A percentile compares a stretch with the other conserved stretches of the same genome.
Conservation (phyloP, 2,329 filamentous ascomycete species). For the Hyphodiscus sp. region DNA sequence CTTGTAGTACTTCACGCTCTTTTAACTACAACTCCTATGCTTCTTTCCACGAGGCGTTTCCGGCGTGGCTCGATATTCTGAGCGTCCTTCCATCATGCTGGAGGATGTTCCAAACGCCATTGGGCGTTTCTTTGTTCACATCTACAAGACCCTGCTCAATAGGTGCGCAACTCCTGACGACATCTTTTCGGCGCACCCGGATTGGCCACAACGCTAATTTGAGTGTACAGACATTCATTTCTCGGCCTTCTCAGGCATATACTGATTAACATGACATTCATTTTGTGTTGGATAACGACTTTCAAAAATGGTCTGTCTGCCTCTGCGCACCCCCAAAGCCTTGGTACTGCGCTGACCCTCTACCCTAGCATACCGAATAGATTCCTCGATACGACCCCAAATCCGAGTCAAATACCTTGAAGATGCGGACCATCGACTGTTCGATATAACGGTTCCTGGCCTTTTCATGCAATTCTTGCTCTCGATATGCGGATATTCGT, state of each 20-base stretch:
- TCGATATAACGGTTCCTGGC: constrained; percentile 19
- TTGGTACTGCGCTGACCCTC: constrained; percentile 1
- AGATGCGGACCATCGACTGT: constrained; percentile 18
- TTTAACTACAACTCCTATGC: background rate
- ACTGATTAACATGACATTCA: constrained; percentile 25
- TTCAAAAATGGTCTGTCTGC: constrained; percentile 27
- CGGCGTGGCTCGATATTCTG: background rate
- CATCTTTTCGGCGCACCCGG: too few species aligned
- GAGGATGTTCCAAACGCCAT: constrained; percentile 10
- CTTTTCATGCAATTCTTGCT: constrained; percentile 19
- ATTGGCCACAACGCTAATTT: background rate
- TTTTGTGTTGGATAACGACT: constrained; percentile 26
- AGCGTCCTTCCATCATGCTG: constrained; percentile 7
- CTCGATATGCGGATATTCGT: constrained; percentile 18
- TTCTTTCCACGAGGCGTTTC: background rate
- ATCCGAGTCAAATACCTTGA: constrained; percentile 25
- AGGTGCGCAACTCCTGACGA: too few species aligned
- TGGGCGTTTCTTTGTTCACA: constrained; percentile 21
- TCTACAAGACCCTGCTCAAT: constrained; percentile 18
- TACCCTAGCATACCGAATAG: constrained; percentile 22
- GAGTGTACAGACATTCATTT: constrained; percentile 22
- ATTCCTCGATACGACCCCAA: constrained; percentile 21
- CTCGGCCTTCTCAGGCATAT: constrained; percentile 24
- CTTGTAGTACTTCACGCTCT: background rate
- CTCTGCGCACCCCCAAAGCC: background rate